These are phyloP conservation scores for Elaeis oleifera DNA, from an alignment of 202 grass and related monocot genomes.

Conservation along the genomic window DNA sequence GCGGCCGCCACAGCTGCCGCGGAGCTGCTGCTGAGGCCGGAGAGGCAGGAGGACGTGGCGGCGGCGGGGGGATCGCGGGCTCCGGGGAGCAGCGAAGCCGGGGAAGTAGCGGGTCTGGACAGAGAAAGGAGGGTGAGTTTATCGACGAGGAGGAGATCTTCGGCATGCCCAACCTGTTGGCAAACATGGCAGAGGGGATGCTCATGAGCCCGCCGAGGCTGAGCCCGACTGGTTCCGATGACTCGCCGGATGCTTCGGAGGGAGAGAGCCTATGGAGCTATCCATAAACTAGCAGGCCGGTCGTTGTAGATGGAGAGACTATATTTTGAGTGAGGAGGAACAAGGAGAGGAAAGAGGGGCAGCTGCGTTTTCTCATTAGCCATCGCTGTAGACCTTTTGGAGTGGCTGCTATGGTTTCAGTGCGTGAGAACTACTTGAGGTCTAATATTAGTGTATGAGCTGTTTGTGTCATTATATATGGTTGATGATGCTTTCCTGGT, in stretches of 20 bases:
- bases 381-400: not conserved
- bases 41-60: too few species aligned
- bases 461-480: too few species aligned
- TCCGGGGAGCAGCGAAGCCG: not conserved
- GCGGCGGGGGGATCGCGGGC: not conserved
- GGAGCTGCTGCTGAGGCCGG: not conserved
- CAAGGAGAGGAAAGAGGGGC: too few species aligned
- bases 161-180: constrained; percentile 65
- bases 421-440: too few species aligned
- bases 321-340: too few species aligned
- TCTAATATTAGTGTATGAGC: too few species aligned
- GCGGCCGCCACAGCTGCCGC: constrained; percentile 53
- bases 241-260: constrained; percentile 29
- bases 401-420: too few species aligned
- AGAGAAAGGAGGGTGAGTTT: constrained; percentile 23
- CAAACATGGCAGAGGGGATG: constrained; percentile 88
- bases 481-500: not conserved
- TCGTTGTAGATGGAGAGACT: too few species aligned
- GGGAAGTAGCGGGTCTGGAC: not conserved
- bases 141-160: constrained; percentile 83
- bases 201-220: constrained; percentile 82
- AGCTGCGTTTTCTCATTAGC: too few species aligned
- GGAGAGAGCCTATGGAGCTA: constrained; percentile 75
- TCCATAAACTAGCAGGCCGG: constrained; percentile 26
- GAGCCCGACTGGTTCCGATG: constrained; percentile 34